Percentiles rank a stretch among this genome's conserved stretches.
Conservation (phyloP, 495 filamentous ascomycete species). For the Coniosporium apollinis region DNA sequence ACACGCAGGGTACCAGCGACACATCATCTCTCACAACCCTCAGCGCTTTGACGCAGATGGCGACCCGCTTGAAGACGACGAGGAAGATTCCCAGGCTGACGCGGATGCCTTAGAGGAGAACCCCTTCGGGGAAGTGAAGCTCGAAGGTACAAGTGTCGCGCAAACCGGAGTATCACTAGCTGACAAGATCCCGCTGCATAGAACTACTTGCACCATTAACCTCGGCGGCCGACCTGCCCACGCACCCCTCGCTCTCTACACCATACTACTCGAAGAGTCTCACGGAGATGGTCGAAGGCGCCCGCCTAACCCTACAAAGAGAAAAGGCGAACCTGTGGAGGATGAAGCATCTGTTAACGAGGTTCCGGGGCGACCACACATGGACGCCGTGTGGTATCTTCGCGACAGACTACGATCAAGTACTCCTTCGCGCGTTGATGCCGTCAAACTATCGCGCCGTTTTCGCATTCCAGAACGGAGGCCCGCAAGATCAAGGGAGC, state of each 20-base stretch:
- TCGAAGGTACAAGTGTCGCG: slow-evolving; percentile 46
- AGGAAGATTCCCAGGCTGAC: slow-evolving; percentile 62
- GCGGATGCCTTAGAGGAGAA: slow-evolving; percentile 58
- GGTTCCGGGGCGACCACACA: slow-evolving; percentile 59
- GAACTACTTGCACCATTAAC: slow-evolving; percentile 79
- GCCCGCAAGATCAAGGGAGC: too few relatives aligned
- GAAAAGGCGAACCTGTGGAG: slow-evolving; percentile 61
- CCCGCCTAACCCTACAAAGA: slow-evolving; percentile 52
- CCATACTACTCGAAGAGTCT: slow-evolving; percentile 70
- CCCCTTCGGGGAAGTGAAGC: slow-evolving; percentile 61
- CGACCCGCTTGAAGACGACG: slow-evolving; percentile 56
- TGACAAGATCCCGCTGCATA: slow-evolving; percentile 21
- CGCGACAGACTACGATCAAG: slow-evolving; percentile 36
- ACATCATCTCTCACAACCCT: slow-evolving; percentile 66
- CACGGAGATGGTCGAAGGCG: slow-evolving; percentile 56
- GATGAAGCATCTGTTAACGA: slow-evolving; percentile 59
- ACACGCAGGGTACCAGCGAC: slow-evolving; percentile 67
- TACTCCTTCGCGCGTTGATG: slow-evolving; percentile 24
- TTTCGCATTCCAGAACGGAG: too few relatives aligned
- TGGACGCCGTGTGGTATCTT: slow-evolving; percentile 61
- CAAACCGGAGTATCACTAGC: slow-evolving; percentile 1
- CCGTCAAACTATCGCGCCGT: background rate
- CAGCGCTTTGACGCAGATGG: slow-evolving; percentile 68
- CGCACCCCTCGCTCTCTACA: slow-evolving; percentile 67
- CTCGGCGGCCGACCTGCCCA: slow-evolving; percentile 65